Percentiles rank a stretch among this genome's conserved stretches.
These are phyloP conservation scores for Fusarium devonianum DNA, from an alignment of 2,329 filamentous ascomycete genomes.

Conservation along the genomic window DNA sequence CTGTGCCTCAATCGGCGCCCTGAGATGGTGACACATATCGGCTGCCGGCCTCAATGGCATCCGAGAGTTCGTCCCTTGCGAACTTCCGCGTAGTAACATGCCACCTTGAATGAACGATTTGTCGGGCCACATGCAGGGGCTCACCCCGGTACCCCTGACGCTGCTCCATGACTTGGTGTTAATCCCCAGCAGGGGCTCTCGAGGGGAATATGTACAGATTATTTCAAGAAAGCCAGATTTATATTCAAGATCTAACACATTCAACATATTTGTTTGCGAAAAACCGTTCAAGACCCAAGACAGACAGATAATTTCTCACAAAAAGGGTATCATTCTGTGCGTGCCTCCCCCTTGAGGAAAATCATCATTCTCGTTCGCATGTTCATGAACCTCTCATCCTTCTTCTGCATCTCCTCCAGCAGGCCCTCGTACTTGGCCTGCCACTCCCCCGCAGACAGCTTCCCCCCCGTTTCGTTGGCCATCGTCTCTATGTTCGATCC, in stretches of 20 bases:
- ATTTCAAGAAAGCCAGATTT: no score
- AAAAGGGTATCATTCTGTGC: conserved; percentile 32
- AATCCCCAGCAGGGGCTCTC: no score
- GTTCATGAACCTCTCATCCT: conserved; percentile 59
- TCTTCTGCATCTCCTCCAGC: conserved; percentile 65
- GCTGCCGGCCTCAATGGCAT: conserved; percentile 12
- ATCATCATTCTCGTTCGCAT: conserved; percentile 55
- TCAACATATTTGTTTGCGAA: neutral
- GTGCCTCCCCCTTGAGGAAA: conserved; percentile 38
- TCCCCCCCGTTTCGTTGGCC: conserved; percentile 9
- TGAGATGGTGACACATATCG: neutral
- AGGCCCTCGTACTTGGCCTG: conserved; percentile 63
- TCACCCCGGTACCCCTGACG: no score
- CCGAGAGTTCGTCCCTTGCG: no score
- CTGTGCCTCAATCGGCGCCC: conserved; percentile 4
- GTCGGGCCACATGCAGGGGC: no score
- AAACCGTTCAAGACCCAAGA: conserved; percentile 1
- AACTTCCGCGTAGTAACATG: no score
- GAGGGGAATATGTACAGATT: no score
- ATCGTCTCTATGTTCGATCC: conserved; percentile 25
- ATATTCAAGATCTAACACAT: no score
- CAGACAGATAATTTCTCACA: conserved; percentile 1
- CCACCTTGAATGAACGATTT: no score
- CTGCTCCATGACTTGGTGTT: no score
- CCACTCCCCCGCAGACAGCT: conserved; percentile 53